A percentile compares a stretch with the other conserved stretches of the same genome.
These are phyloP conservation scores for Thalassia testudinum DNA, from an alignment of 116 monocot species.

Conservation along the genomic window DNA sequence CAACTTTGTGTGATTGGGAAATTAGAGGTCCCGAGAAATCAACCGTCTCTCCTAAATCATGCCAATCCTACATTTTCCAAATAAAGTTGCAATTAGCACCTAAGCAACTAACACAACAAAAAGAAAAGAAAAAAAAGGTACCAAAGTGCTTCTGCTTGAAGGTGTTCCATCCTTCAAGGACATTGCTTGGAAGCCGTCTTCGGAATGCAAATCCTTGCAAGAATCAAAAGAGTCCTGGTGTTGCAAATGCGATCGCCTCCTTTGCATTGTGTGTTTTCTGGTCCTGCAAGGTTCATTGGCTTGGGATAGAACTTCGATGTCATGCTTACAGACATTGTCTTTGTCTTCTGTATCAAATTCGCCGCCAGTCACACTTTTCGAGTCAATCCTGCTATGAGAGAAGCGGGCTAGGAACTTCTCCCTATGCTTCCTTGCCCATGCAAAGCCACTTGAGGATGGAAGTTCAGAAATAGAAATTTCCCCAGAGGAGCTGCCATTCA, in stretches of 20 bases:
- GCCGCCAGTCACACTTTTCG: slow-evolving; percentile 11
- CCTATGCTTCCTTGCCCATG: slow-evolving; percentile 60
- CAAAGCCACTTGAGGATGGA: slow-evolving; percentile 67
- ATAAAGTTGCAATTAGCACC: neutral
- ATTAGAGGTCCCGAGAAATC: slow-evolving; percentile 87
- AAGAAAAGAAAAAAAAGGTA: slow-evolving; percentile 9
- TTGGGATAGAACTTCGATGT: slow-evolving; percentile 2
- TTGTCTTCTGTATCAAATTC: neutral
- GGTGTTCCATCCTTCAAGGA: slow-evolving; percentile 15
- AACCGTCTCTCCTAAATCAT: slow-evolving; percentile 50
- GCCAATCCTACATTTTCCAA: slow-evolving; percentile 17
- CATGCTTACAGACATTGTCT: neutral
- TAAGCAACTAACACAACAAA: neutral
- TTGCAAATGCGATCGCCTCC: slow-evolving; percentile 32
- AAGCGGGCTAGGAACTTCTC: slow-evolving; percentile 17
- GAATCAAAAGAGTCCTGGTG: slow-evolving; percentile 22
- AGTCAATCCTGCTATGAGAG: slow-evolving; percentile 24
- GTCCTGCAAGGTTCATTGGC: slow-evolving; percentile 7
- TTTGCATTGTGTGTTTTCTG: slow-evolving; percentile 24
- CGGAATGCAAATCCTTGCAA: slow-evolving; percentile 10
- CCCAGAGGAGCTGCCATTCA: slow-evolving; percentile 17
- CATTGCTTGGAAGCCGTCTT: slow-evolving; percentile 11
- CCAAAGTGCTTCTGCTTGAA: slow-evolving; percentile 32
- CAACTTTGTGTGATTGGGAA: slow-evolving; percentile 52
- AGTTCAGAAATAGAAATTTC: slow-evolving; percentile 60